Conservation (phyloP, 2,329 filamentous ascomycete genomes). For the Alternaria sp. region DNA sequence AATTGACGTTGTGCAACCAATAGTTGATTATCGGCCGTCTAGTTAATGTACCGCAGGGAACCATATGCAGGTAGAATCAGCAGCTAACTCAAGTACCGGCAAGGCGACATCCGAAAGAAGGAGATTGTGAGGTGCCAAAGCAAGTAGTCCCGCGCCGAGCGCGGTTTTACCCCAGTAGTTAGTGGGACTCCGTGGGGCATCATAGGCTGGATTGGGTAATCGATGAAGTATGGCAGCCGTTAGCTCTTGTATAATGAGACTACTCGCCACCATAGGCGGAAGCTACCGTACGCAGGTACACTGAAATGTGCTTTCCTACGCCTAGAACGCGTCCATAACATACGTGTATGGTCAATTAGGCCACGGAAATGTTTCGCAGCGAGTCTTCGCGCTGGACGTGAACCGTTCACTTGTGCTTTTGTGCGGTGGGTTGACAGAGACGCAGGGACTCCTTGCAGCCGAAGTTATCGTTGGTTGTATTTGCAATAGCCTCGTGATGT, state of each 20-base stretch:
- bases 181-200: background rate
- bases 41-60: background rate
- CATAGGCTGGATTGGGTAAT: background rate
- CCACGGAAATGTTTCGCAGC: background rate
- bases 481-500: background rate
- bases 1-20: slow-evolving; percentile 13
- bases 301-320: background rate
- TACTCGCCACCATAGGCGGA: background rate
- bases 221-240: background rate
- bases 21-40: background rate
- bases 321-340: background rate
- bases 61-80: background rate
- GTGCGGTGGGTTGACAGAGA: background rate
- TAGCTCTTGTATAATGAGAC: background rate
- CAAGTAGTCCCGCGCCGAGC: background rate
- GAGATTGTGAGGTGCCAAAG: background rate
- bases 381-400: background rate
- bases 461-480: slow-evolving; percentile 8
- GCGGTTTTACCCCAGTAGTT: background rate
- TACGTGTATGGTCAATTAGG: background rate
- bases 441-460: slow-evolving; percentile 9
- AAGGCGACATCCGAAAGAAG: slow-evolving; percentile 2
- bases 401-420: background rate
- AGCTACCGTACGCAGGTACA: slow-evolving; percentile 5
- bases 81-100: background rate